Base-by-base conservation (phyloP, 345 rosid genomes). In the Rhodamnia rubescens region DNA sequence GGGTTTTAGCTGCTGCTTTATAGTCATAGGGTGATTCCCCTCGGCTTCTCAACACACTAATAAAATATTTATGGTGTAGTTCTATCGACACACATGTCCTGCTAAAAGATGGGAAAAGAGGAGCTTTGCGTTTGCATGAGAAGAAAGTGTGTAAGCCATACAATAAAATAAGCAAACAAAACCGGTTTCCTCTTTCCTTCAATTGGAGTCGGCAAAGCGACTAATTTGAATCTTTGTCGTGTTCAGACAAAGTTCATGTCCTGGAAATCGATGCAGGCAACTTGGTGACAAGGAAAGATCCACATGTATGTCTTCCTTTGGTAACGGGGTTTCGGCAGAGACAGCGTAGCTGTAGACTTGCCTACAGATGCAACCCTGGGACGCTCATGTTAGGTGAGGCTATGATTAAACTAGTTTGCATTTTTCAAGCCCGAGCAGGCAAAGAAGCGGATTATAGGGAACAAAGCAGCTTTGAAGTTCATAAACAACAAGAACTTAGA, bases 371-470 rank as follows among this genome's bases (percentile, higher is more conserved):
- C 78, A 69, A 69, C 44, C 47, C 78, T 69, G 78, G 18, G 47
- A 69, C 21, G 13, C 36, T 40, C 24, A 36, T 69, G 44, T 69
- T 69, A 5, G 78, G 47, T 69, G 24, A 81, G 53, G 24, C 24
- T 26, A 81, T 50, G 83, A 59, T 42, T 26, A 84, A 47, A 84
- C 78, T 40, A 53, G 20, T 54, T 32, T 24, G 32, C 54, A 15
- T 47, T 42, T 29, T 57, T 42, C 42, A 36, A 16, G 40, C 26
- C 49, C 47, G 40, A 42, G 78, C 44, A 86, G 86, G 92, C 93
- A 88, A 84, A 47, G 85, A 64, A 85, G 85, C 93, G 88, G 91
- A 83, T 75, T 83, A 89, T 42, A 87, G 84, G 91, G 90, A 82
- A 74, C 86, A 88, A 88, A 74, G 86, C 40, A 49, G 85, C 90